Evolutionary conservation across 1,139 yeast genomes (phyloP).

Genomic region (Scheffersomyces stambukii): DNA sequence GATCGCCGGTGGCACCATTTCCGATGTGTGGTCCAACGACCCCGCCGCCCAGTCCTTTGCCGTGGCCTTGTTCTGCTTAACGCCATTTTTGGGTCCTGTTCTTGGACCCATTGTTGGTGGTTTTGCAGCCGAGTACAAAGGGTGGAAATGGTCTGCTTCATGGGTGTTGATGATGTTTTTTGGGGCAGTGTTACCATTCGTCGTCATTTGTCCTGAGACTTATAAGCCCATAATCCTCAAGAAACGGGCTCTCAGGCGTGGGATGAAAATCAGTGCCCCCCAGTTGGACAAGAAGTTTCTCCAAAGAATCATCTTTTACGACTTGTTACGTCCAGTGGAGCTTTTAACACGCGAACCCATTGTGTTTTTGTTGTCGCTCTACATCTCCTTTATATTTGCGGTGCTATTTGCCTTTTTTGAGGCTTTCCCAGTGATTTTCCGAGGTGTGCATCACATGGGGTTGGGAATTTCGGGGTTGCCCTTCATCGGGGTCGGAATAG

Average conservation of each 20-base stretch:
- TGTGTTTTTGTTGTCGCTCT: conserved; percentile 60
- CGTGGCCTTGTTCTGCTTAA: conserved; percentile 64
- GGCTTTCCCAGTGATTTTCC: conserved; percentile 70
- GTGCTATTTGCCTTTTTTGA: conserved; percentile 75
- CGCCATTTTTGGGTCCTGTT: conserved; percentile 77
- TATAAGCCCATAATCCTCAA: conserved; percentile 59
- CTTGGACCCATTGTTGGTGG: conserved; percentile 83
- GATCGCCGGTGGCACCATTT: conserved; percentile 81
- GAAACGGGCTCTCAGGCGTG: conserved; percentile 56
- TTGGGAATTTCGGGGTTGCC: conserved; percentile 64
- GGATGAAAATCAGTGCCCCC: conserved; percentile 40
- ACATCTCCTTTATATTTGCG: conserved; percentile 70
- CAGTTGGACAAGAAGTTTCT: conserved; percentile 15
- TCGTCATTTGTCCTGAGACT: conserved; percentile 62
- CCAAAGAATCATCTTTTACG: conserved; percentile 30
- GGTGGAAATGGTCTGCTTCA: conserved; percentile 72
- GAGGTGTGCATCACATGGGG: conserved; percentile 55
- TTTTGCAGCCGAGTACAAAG: conserved; percentile 61
- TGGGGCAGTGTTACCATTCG: conserved; percentile 59
- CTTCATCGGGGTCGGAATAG: conserved; percentile 66
- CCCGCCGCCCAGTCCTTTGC: conserved; percentile 65
- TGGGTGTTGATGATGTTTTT: conserved; percentile 75
- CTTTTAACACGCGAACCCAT: conserved; percentile 69
- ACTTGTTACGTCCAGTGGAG: conserved; percentile 58
- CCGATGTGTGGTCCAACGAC: conserved; percentile 59